Evolutionary conservation across 495 filamentous ascomycete genomes (phyloP).

Genomic region (Lepidopterella palustris): DNA sequence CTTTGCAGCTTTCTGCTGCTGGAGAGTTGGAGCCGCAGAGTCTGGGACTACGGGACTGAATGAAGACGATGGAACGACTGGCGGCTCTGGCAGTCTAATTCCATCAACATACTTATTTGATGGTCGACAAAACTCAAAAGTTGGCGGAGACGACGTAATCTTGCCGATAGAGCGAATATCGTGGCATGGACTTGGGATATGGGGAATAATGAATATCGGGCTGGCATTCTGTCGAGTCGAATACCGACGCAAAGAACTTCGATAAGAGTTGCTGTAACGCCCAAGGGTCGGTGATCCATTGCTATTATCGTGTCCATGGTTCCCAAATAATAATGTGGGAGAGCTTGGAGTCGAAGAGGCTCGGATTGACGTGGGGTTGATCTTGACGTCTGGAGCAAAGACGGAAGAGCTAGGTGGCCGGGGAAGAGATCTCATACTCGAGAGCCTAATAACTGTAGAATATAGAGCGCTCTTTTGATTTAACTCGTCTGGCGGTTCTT

Average conservation of each 20-base stretch:
- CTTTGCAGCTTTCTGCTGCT: not conserved
- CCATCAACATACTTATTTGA: conserved; percentile 16
- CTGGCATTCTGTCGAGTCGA: conserved; percentile 6
- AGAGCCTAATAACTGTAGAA: conserved; percentile 15
- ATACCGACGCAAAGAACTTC: not conserved
- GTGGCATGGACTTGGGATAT: conserved; percentile 30
- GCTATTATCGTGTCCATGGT: not conserved
- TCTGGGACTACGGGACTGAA: conserved; percentile 4
- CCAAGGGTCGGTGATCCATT: not conserved
- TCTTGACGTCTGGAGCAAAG: conserved; percentile 25
- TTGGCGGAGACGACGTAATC: conserved; percentile 18
- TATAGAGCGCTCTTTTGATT: not conserved
- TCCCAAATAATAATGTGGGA: conserved; percentile 27
- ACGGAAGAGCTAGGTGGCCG: conserved; percentile 24
- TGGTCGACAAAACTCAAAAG: conserved; percentile 27
- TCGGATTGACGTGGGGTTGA: conserved; percentile 24
- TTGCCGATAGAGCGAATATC: conserved; percentile 2
- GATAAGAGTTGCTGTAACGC: not conserved
- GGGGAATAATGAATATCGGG: conserved; percentile 27
- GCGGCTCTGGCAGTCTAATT: not conserved
- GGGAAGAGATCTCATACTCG: conserved; percentile 19
- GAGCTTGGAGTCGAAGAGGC: conserved; percentile 31
- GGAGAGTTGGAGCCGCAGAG: not conserved
- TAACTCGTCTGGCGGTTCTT: conserved; percentile 20
- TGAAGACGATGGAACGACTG: conserved; percentile 5